These are phyloP conservation scores for Penicillium robsamsonii DNA, from an alignment of 495 filamentous ascomycete genomes.

Conservation along the genomic window DNA sequence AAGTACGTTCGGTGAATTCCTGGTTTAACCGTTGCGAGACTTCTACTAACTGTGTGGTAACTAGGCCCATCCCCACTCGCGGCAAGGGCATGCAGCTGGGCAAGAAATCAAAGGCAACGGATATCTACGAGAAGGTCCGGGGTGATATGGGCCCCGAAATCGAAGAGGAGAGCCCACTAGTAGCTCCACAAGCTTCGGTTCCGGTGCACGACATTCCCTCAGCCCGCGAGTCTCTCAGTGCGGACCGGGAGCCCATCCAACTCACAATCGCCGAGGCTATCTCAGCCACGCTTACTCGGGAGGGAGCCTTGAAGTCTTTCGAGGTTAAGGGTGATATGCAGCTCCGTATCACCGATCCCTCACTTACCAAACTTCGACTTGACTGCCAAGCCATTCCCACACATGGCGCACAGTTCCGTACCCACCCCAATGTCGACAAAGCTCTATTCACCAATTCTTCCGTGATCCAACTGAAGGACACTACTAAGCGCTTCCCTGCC, in stretches of 20 bases:
- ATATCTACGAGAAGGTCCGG: conserved; percentile 95
- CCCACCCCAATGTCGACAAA: conserved; percentile 94
- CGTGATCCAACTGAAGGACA: conserved; percentile 80
- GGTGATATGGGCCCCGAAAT: conserved; percentile 79
- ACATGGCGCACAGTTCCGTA: conserved; percentile 81
- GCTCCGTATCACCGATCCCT: conserved; percentile 80
- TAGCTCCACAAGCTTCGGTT: conserved; percentile 57
- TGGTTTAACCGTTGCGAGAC: neutral
- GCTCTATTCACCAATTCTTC: conserved; percentile 73
- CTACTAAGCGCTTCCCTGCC: conserved; percentile 79
- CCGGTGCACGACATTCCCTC: conserved; percentile 56
- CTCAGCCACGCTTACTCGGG: conserved; percentile 78
- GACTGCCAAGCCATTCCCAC: conserved; percentile 69
- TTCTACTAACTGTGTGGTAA: conserved; percentile 10
- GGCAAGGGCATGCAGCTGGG: conserved; percentile 98
- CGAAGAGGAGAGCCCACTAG: conserved; percentile 73
- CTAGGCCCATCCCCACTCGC: conserved; percentile 66
- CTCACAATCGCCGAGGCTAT: conserved; percentile 85
- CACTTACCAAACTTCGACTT: conserved; percentile 85
- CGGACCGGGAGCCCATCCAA: conserved; percentile 78
- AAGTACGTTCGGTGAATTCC: conserved; percentile 52
- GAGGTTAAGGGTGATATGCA: conserved; percentile 88
- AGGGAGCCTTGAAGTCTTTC: conserved; percentile 78
- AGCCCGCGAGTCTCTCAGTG: conserved; percentile 59
- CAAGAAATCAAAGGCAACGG: conserved; percentile 94